A percentile compares a stretch with the other conserved stretches of the same genome.
Evolutionary conservation across 495 filamentous ascomycete genomes (phyloP).

Genomic region (Hypoxylon fragiforme): DNA sequence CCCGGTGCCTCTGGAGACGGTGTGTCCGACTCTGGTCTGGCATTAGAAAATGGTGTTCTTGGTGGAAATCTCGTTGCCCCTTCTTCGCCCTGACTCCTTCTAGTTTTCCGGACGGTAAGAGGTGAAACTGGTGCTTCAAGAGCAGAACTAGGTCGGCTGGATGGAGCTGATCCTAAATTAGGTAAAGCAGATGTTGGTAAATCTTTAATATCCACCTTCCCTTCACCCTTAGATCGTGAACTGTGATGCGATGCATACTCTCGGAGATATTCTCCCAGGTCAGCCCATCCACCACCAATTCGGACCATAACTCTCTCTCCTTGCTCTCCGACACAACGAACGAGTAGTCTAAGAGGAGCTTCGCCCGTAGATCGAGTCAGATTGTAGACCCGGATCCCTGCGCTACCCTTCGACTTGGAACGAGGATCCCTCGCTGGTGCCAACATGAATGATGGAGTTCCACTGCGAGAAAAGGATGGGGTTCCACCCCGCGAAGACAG

Average conservation of each 20-base stretch:
- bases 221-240: constrained; percentile 52
- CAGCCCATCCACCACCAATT: constrained; percentile 95
- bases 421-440: constrained; percentile 56
- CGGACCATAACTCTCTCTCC: constrained; percentile 97
- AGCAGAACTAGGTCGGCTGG: constrained; percentile 44
- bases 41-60: constrained; percentile 41
- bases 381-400: constrained; percentile 88
- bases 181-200: constrained; percentile 41
- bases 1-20: constrained; percentile 41
- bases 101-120: constrained; percentile 54
- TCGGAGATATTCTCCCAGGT: constrained; percentile 90
- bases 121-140: constrained; percentile 45
- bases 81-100: constrained; percentile 43
- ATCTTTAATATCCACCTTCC: constrained; percentile 64
- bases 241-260: constrained; percentile 92
- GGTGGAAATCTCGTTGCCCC: constrained; percentile 30
- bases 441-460: constrained; percentile 70
- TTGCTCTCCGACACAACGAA: constrained; percentile 84
- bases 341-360: constrained; percentile 88
- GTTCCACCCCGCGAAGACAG: constrained; percentile 44
- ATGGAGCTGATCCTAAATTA: constrained; percentile 45
- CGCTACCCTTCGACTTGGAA: constrained; percentile 51
- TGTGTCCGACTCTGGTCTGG: constrained; percentile 29
- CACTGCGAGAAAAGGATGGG: constrained; percentile 51
- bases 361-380: constrained; percentile 81